Evolutionary conservation across 129 eudicot species (phyloP).

Genomic region (Flaveria trinervia): DNA sequence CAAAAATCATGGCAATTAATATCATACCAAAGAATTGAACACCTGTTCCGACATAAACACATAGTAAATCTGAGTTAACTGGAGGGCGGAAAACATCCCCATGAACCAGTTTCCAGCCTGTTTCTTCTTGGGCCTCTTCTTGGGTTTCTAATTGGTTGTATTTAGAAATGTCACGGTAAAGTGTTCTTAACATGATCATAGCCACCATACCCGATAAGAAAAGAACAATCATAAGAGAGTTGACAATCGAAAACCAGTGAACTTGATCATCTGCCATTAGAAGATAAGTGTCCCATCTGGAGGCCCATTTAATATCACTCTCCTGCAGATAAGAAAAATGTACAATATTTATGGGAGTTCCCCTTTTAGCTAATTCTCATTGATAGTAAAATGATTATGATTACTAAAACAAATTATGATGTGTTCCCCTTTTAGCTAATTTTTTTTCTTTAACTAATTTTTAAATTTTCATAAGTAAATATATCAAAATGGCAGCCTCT

Average conservation of each 20-base stretch:
- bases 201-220: slow-evolving; percentile 87
- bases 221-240: slow-evolving; percentile 78
- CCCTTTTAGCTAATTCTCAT: not conserved
- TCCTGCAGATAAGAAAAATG: slow-evolving; percentile 37
- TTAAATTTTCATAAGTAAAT: not conserved
- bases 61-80: slow-evolving; percentile 56
- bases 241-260: slow-evolving; percentile 67
- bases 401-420: not conserved
- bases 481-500: not conserved
- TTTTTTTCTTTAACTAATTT: not conserved
- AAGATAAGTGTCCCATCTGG: slow-evolving; percentile 71
- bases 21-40: slow-evolving; percentile 77
- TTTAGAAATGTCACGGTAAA: slow-evolving; percentile 71
- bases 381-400: not conserved
- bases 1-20: slow-evolving; percentile 65
- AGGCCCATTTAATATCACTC: slow-evolving; percentile 66
- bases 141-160: slow-evolving; percentile 76
- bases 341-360: not conserved
- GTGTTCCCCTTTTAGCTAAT: not conserved
- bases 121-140: slow-evolving; percentile 82
- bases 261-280: slow-evolving; percentile 64
- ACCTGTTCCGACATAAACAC: slow-evolving; percentile 75
- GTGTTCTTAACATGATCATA: slow-evolving; percentile 76
- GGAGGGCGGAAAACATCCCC: slow-evolving; percentile 86
- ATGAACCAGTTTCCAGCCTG: slow-evolving; percentile 76